These are phyloP conservation scores for Colletotrichum sidae DNA, from an alignment of 2,329 filamentous ascomycete species.

Conservation along the genomic window DNA sequence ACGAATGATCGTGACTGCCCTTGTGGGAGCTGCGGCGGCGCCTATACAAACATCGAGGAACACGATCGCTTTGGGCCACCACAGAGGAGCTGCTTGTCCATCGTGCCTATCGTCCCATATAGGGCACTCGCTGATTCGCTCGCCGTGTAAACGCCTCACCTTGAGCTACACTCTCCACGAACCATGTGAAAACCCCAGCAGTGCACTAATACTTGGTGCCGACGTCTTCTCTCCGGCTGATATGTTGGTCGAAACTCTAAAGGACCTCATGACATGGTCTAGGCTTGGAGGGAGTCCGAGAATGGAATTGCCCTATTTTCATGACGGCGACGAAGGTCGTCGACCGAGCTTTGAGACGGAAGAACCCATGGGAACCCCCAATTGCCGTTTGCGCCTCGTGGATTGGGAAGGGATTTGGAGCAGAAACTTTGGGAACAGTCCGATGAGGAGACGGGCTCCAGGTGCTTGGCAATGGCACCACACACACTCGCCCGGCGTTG, in stretches of 20 bases:
- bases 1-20: constrained; percentile 43
- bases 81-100: constrained; percentile 39
- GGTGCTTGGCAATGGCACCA: constrained; percentile 12
- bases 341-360: constrained; percentile 20
- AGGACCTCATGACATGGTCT: constrained; percentile 13
- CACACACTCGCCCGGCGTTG: neutral
- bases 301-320: neutral
- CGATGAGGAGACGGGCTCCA: constrained; percentile 2
- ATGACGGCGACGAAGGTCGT: constrained; percentile 11
- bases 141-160: constrained; percentile 7
- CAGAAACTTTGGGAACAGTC: constrained; percentile 4
- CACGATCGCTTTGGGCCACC: constrained; percentile 49
- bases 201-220: too few relatives aligned
- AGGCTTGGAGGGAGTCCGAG: neutral
- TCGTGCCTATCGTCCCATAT: constrained; percentile 19
- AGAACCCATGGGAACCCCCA: constrained; percentile 23
- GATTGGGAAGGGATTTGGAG: constrained; percentile 1
- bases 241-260: constrained; percentile 19
- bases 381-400: constrained; percentile 18
- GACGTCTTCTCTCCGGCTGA: constrained; percentile 10
- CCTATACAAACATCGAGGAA: constrained; percentile 53
- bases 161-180: too few relatives aligned
- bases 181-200: too few relatives aligned
- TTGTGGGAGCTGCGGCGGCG: constrained; percentile 49
- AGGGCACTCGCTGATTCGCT: constrained; percentile 1